Evolutionary conservation across 2,329 filamentous ascomycete species (phyloP), one percentile per base, ranked within the genome.

Genomic region (Incumbomyces delicatus): DNA sequence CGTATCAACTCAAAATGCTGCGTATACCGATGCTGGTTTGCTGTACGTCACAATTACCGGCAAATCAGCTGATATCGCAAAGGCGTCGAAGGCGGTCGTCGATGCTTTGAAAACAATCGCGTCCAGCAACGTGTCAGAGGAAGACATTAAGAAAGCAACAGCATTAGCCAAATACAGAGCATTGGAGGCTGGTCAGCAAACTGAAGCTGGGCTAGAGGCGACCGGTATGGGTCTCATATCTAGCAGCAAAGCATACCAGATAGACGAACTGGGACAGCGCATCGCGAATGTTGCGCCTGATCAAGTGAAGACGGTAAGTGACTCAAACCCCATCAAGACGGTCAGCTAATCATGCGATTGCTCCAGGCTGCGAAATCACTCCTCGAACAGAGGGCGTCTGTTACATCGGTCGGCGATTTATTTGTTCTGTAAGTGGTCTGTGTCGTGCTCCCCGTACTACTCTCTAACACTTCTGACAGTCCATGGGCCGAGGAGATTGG

Each of bases 401-500:
- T 95, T 53, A 84, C 87, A 53, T 77, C 87, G 49, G 88, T 96
- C 53, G 92, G 92, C 67, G 92, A 98, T 66, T 77, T 98, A 60
- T 84, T 87, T 68, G 77, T 83, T 61, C 80, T 98, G 40, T 42
- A 42, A 42, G 40, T 42, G n/a, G 8, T 37, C 18, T n/a, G 22
- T n/a, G 11, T 35, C 11, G 4, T 35, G 33, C n/a, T 38, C n/a
- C 5, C 7, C 2, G 7, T 27, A 3, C 6, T 6, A 11, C 16
- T 14, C 33, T n/a, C 42, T 45, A 45, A 45, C 27, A 14, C n/a
- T 13, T 38, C 18, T 13, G 4, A 38, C 20, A 45, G 42, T 64
- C 92, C 92, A 48, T 98, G 83, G 65, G 92, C 88, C 57, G 86
- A 89, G 71, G 92, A 98, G 65, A 76, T 98, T 66, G 94, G 90